Evolutionary conservation across 169 alveolate genomes (phyloP), one percentile per base, ranked within the genome.

Genomic region (Cryptosporidium ryanae): DNA sequence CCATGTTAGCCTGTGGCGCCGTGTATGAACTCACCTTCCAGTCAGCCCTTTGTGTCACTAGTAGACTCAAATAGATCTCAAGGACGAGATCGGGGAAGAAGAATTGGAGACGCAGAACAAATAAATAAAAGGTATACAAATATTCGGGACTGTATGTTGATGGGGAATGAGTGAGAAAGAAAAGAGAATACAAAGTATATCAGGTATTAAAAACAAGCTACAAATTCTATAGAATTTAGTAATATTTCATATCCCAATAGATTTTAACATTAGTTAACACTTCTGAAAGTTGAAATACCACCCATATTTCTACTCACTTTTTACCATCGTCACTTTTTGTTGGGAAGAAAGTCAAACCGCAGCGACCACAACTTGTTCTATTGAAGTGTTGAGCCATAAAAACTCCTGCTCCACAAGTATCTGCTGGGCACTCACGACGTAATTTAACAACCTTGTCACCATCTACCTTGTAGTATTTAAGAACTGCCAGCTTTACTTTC

Each of bases 301-400:
- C 38, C 38, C 32, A 38, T 64, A 12, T n/a, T 27, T 64, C 32
- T 54, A 64, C 12, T 66, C 21, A 66, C 44, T 66, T 66, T 38
- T 66, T 66, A 54, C 49, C 21, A 7, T 76, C 71, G 34, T 76
- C 87, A 23, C 87, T 71, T 29, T 76, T 76, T 1, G 87, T 55
- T 23, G 87, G 87, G 82, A 93, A 91, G 92, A 94, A 94, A 25
- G 99, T 96, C 76, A 94, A 92, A 66, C 97, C 98, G 93, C 99
- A 97, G 90, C 97, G 96, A 57, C 99, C 99, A 93, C 99, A 98
- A 94, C 97, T 96, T 83, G 95, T 96, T 92, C 99, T 97, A 95
- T 97, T 97, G 93, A 93, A 94, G 94, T 98, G 99, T 82, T 96
- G 94, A 27, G 99, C 99, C 99, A 97, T 97, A 95, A 97, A 98